Percentiles rank a stretch among this genome's conserved stretches.
phyloP scores from a whole-genome alignment of 169 alveolate genomes.

The Eimeria acervulina region DNA sequence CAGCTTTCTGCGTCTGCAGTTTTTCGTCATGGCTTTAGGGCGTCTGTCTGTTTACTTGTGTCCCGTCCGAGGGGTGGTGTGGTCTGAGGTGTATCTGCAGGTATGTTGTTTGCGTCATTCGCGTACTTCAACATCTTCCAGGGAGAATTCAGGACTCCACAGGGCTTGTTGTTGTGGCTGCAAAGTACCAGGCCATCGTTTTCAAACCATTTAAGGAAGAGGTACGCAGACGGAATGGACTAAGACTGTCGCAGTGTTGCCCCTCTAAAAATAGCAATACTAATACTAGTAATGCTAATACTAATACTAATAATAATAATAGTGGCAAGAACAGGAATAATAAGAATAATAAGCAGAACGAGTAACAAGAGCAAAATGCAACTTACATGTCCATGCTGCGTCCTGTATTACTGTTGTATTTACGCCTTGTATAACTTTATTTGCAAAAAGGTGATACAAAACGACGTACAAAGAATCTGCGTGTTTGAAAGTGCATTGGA shows the following conservation, averaged over 20 bases:
- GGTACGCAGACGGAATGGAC: constrained; percentile 85
- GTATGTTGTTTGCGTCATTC: constrained; percentile 94
- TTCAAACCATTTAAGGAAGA: constrained; percentile 95
- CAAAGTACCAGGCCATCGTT: constrained; percentile 95
- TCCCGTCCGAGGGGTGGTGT: not conserved
- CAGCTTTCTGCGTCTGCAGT: not conserved
- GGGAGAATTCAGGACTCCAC: constrained; percentile 97
- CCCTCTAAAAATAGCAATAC: too few relatives aligned
- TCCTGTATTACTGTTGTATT: too few relatives aligned
- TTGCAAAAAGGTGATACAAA: too few relatives aligned
- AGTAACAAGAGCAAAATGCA: too few relatives aligned
- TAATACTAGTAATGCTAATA: too few relatives aligned
- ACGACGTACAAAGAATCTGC: too few relatives aligned
- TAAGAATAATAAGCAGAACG: too few relatives aligned
- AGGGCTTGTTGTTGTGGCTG: constrained; percentile 95
- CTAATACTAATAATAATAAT: too few relatives aligned
- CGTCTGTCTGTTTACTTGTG: not conserved
- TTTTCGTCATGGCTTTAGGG: not conserved
- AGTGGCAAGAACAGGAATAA: too few relatives aligned
- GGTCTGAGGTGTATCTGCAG: constrained; percentile 86
- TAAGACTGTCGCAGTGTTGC: not conserved
- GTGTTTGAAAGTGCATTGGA: too few relatives aligned
- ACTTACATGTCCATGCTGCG: too few relatives aligned
- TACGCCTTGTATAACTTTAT: too few relatives aligned
- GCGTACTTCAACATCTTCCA: constrained; percentile 92